These are phyloP conservation scores for Penicillium sp. DNA, from an alignment of 2,329 filamentous ascomycete genomes.

Conservation along the genomic window DNA sequence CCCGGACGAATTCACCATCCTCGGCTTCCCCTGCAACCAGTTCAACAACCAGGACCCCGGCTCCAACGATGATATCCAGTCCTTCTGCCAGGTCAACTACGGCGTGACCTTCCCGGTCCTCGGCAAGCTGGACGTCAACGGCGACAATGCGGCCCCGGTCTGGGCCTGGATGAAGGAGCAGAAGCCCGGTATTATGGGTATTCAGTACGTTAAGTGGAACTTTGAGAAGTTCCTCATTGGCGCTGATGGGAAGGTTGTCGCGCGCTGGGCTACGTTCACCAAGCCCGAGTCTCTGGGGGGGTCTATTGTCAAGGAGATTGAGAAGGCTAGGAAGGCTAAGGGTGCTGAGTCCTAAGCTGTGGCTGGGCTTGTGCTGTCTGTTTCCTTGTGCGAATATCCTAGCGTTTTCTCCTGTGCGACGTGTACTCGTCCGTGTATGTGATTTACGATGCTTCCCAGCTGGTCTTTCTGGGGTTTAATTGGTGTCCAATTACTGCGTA, in stretches of 20 bases:
- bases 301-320: constrained; percentile 68
- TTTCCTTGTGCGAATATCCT: constrained; percentile 1
- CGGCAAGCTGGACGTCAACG: constrained; percentile 92
- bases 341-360: background rate
- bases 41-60: constrained; percentile 89
- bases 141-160: constrained; percentile 69
- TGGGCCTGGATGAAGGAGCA: constrained; percentile 68
- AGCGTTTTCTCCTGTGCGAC: constrained; percentile 4
- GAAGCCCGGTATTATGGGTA: constrained; percentile 76
- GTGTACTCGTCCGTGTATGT: constrained; percentile 1
- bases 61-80: constrained; percentile 71
- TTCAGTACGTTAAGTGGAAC: constrained; percentile 97
- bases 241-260: constrained; percentile 77
- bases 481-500: background rate
- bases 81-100: constrained; percentile 89
- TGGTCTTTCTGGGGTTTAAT: background rate
- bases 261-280: constrained; percentile 79
- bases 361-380: constrained; percentile 6
- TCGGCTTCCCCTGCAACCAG: constrained; percentile 99
- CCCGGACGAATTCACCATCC: constrained; percentile 72
- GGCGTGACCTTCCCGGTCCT: constrained; percentile 87
- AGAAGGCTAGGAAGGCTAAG: constrained; percentile 46
- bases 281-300: constrained; percentile 78
- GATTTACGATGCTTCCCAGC: background rate
- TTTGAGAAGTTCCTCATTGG: constrained; percentile 97